These are phyloP conservation scores for Pleurotus ostreatus DNA, from an alignment of 768 basidiomycete species.

Conservation along the genomic window DNA sequence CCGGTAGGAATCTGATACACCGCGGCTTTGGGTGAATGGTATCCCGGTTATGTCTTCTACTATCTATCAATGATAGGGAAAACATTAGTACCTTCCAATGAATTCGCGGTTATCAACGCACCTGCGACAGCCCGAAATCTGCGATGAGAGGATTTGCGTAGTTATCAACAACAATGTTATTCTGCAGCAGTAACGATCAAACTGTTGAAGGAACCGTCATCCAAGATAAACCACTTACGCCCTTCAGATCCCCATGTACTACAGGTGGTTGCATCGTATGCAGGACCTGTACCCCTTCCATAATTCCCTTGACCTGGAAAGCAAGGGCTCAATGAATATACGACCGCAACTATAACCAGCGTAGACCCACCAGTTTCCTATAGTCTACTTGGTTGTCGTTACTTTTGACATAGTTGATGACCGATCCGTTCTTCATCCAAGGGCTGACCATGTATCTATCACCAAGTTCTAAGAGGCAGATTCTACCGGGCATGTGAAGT, in stretches of 20 bases:
- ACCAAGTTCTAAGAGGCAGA: neutral
- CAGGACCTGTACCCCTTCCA: conserved; percentile 41
- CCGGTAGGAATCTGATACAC: conserved; percentile 40
- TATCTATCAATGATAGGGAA: conserved; percentile 27
- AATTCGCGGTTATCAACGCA: conserved; percentile 12
- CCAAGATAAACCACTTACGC: conserved; percentile 24
- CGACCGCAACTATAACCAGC: too few species aligned
- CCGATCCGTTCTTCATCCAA: conserved; percentile 52
- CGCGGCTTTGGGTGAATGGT: conserved; percentile 50
- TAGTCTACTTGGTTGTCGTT: conserved; percentile 38
- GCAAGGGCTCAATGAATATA: too few species aligned
- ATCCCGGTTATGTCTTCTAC: conserved; percentile 55
- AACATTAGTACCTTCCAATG: too few species aligned
- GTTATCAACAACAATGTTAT: conserved; percentile 43
- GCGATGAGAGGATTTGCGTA: conserved; percentile 45
- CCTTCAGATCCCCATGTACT: conserved; percentile 54
- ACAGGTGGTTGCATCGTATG: conserved; percentile 48
- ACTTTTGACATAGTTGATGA: conserved; percentile 39
- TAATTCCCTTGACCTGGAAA: conserved; percentile 40
- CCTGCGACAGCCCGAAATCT: conserved; percentile 56
- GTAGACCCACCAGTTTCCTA: conserved; percentile 29
- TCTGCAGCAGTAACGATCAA: conserved; percentile 23
- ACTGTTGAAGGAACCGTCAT: neutral
- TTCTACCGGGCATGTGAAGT: neutral
- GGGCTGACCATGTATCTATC: conserved; percentile 54